phyloP scores from a whole-genome alignment of 345 rosid genomes.

The Psidium friedrichsthalianum region DNA sequence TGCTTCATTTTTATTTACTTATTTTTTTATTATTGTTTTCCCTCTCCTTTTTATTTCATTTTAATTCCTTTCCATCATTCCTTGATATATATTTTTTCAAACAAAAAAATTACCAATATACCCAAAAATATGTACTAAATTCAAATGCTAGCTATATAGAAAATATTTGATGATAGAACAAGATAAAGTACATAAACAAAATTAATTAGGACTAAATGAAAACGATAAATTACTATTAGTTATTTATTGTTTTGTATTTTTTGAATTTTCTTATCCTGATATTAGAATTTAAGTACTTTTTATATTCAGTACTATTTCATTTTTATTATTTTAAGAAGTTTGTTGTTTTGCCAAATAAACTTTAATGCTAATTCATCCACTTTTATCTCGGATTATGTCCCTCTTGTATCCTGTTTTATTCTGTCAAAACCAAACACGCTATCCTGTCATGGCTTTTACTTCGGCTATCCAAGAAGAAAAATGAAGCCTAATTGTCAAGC shows the following conservation, averaged over 20 bases:
- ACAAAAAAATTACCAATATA: not conserved
- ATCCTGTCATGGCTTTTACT: not conserved
- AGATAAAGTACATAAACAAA: not conserved
- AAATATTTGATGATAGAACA: not conserved
- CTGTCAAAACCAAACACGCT: not conserved
- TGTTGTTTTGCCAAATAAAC: not conserved
- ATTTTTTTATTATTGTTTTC: not conserved
- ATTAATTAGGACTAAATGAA: not conserved
- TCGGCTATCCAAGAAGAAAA: too few relatives aligned
- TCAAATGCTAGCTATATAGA: not conserved
- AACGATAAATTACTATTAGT: not conserved
- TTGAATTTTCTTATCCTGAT: not conserved
- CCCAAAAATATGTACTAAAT: not conserved
- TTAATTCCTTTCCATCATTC: not conserved
- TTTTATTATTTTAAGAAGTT: not conserved
- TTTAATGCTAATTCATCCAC: not conserved
- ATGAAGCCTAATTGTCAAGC: too few relatives aligned
- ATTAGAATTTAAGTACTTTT: not conserved
- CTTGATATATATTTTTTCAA: not conserved
- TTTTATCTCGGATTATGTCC: not conserved
- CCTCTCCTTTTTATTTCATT: not conserved
- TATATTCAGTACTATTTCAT: not conserved
- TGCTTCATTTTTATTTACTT: not conserved
- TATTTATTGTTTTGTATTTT: not conserved
- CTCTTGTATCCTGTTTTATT: not conserved